Conservation (phyloP, 345 rosid genomes). For the Camelina hispida region DNA sequence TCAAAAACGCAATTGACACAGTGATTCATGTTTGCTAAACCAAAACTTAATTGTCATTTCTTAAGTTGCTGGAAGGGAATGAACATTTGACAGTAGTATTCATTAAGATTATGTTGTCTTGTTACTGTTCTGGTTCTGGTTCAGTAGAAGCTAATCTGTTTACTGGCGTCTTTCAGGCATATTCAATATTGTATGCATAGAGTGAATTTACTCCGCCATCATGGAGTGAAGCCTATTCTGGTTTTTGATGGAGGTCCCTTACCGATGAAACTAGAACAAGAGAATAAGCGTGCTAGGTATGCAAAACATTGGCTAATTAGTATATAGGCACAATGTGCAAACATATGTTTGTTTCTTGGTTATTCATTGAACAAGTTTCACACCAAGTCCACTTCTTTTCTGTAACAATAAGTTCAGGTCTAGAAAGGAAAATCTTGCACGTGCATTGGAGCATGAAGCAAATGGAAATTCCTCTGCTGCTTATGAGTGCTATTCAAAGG, state of each 20-base stretch:
- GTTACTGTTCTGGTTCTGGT: conserved; percentile 32
- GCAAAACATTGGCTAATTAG: conserved; percentile 10
- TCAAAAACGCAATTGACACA: neutral
- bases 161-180: conserved; percentile 61
- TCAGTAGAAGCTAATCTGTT: conserved; percentile 19
- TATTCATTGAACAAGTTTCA: neutral
- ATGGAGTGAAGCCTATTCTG: conserved; percentile 84
- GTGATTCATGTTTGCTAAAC: neutral
- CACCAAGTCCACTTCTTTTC: neutral
- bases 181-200: conserved; percentile 92
- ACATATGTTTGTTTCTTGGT: conserved; percentile 7
- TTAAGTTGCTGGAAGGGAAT: neutral
- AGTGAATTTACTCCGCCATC: conserved; percentile 83
- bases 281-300: conserved; percentile 95
- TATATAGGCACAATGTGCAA: too few relatives aligned
- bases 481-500: conserved; percentile 91
- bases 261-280: conserved; percentile 96
- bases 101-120: conserved; percentile 11
- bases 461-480: conserved; percentile 83
- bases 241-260: conserved; percentile 93
- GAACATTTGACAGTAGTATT: neutral
- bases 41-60: neutral
- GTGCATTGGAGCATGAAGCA: conserved; percentile 85
- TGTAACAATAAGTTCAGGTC: conserved; percentile 51
- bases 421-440: conserved; percentile 84